These are phyloP conservation scores for Corymbia maculata DNA, from an alignment of 345 rosid species.

Conservation along the genomic window DNA sequence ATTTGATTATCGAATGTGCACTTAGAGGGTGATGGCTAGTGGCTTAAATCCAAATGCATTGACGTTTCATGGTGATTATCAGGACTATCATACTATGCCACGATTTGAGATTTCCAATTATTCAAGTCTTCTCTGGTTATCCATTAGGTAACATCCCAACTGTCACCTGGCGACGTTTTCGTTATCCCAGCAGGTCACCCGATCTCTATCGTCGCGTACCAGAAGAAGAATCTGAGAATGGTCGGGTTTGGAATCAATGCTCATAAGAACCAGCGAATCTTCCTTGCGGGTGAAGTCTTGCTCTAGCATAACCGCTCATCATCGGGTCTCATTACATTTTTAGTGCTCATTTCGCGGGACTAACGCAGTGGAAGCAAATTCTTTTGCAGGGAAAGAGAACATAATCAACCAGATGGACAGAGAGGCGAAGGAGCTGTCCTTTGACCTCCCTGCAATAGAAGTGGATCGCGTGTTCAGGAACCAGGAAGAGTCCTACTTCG, in stretches of 20 bases:
- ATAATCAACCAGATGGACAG: constrained; percentile 12
- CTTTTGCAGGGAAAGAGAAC: constrained; percentile 8
- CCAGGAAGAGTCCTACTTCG: constrained; percentile 10
- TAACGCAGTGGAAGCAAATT: not conserved
- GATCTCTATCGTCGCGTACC: constrained; percentile 9
- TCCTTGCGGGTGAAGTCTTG: constrained; percentile 31
- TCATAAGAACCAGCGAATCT: constrained; percentile 18
- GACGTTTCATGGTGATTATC: not conserved
- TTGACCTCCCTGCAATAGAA: constrained; percentile 5
- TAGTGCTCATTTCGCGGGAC: not conserved
- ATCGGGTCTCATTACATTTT: not conserved
- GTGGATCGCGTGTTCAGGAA: constrained; percentile 15
- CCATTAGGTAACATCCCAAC: not conserved
- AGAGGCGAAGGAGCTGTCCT: constrained; percentile 9
- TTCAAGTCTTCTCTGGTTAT: not conserved
- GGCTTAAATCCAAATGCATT: not conserved
- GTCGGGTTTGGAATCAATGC: constrained; percentile 39
- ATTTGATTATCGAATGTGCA: not conserved
- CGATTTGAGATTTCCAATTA: not conserved
- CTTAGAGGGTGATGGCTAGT: not conserved
- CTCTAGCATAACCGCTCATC: not conserved
- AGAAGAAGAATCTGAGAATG: constrained; percentile 6
- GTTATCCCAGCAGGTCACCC: constrained; percentile 46
- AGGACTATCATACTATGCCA: not conserved
- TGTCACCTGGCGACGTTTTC: constrained; percentile 33